These are phyloP conservation scores for Clavispora asparagi DNA, from an alignment of 805 yeast genomes.

Conservation along the genomic window DNA sequence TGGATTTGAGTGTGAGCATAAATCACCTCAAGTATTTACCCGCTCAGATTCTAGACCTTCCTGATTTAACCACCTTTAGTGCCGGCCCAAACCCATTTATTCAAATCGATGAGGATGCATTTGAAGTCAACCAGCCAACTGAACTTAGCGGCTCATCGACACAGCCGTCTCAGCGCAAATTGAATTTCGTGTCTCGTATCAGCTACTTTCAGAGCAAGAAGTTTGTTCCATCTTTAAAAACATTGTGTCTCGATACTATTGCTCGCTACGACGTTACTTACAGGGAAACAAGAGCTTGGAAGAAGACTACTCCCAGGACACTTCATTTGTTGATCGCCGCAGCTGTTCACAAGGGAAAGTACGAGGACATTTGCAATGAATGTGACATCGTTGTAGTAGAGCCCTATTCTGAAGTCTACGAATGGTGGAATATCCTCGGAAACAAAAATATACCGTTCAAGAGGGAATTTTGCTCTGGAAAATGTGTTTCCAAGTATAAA, in stretches of 20 bases:
- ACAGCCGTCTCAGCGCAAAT: not conserved
- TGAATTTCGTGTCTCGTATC: slow-evolving; percentile 20
- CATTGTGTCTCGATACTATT: slow-evolving; percentile 43
- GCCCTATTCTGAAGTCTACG: slow-evolving; percentile 53
- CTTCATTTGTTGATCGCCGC: slow-evolving; percentile 43
- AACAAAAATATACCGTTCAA: slow-evolving; percentile 48
- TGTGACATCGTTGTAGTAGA: slow-evolving; percentile 48
- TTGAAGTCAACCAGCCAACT: slow-evolving; percentile 1
- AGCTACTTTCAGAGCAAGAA: slow-evolving; percentile 14
- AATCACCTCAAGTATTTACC: slow-evolving; percentile 51
- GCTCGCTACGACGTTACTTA: slow-evolving; percentile 50
- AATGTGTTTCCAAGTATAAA: slow-evolving; percentile 34
- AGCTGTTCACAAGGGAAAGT: slow-evolving; percentile 48
- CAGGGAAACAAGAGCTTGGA: slow-evolving; percentile 54
- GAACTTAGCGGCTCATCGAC: not conserved
- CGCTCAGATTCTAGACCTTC: slow-evolving; percentile 44
- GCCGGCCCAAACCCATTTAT: slow-evolving; percentile 52
- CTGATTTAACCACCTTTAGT: slow-evolving; percentile 38
- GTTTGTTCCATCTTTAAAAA: slow-evolving; percentile 43
- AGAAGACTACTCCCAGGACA: slow-evolving; percentile 38
- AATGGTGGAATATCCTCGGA: slow-evolving; percentile 63
- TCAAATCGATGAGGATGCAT: slow-evolving; percentile 23
- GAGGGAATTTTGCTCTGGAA: slow-evolving; percentile 50
- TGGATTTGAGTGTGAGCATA: slow-evolving; percentile 47
- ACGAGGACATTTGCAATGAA: slow-evolving; percentile 48